Conservation (phyloP, 192 early-diverging fungal species). For the Podila verticillata region DNA sequence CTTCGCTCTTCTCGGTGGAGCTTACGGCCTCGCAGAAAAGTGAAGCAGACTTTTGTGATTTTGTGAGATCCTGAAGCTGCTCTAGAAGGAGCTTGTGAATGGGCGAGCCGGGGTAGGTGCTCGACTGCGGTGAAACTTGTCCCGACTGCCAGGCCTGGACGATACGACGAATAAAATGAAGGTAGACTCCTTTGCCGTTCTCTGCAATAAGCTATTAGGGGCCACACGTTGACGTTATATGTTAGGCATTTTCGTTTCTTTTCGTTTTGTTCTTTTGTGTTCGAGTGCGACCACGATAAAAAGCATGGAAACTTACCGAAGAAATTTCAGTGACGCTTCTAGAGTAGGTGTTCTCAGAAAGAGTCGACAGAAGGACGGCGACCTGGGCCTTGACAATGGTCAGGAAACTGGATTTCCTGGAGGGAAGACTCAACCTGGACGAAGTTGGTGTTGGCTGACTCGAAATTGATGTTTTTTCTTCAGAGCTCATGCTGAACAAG, state of each 20-base stretch:
- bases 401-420: slow-evolving; percentile 59
- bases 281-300: neutral
- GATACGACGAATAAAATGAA: slow-evolving; percentile 59
- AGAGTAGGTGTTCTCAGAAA: slow-evolving; percentile 63
- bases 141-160: slow-evolving; percentile 48
- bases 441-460: slow-evolving; percentile 57
- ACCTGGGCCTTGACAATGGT: slow-evolving; percentile 70
- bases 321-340: slow-evolving; percentile 59
- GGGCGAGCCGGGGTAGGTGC: slow-evolving; percentile 33
- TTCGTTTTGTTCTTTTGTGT: neutral
- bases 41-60: slow-evolving; percentile 37
- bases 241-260: neutral
- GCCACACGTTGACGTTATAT: neutral
- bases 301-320: slow-evolving; percentile 49
- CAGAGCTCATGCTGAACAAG: slow-evolving; percentile 65
- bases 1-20: slow-evolving; percentile 54
- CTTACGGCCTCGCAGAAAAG: slow-evolving; percentile 59
- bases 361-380: slow-evolving; percentile 58
- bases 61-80: slow-evolving; percentile 46
- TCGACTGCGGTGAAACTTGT: slow-evolving; percentile 22
- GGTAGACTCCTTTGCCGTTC: slow-evolving; percentile 60
- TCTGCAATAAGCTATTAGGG: slow-evolving; percentile 56
- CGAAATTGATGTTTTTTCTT: slow-evolving; percentile 57
- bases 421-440: slow-evolving; percentile 54
- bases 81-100: slow-evolving; percentile 55